These are phyloP conservation scores for Aspergillus unguis DNA, from an alignment of 2,329 filamentous ascomycete species.

Conservation along the genomic window DNA sequence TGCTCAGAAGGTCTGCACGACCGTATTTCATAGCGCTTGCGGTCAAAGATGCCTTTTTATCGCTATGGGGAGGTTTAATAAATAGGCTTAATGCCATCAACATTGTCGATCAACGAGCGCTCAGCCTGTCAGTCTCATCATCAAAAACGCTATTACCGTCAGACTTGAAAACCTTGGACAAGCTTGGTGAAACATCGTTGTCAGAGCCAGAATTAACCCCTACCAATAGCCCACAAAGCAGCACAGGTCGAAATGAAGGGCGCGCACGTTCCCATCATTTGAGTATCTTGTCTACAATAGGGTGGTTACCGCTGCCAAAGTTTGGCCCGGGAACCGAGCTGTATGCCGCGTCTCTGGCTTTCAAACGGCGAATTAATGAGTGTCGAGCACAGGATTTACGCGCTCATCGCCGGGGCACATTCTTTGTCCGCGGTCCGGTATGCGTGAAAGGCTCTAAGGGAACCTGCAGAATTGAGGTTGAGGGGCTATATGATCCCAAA, in stretches of 20 bases:
- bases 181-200: constrained; percentile 18
- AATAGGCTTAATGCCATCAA: constrained; percentile 21
- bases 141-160: constrained; percentile 13
- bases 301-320: constrained; percentile 33
- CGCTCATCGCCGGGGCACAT: constrained; percentile 30
- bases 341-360: constrained; percentile 30
- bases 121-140: constrained; percentile 16
- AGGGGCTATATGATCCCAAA: constrained; percentile 35
- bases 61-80: constrained; percentile 29
- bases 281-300: constrained; percentile 29
- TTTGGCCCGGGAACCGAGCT: constrained; percentile 35
- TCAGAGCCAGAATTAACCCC: constrained; percentile 18
- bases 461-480: constrained; percentile 35
- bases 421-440: constrained; percentile 34
- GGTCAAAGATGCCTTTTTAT: constrained; percentile 31
- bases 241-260: constrained; percentile 16
- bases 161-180: constrained; percentile 15
- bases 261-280: constrained; percentile 23
- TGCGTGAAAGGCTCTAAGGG: constrained; percentile 33
- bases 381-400: constrained; percentile 19
- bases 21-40: constrained; percentile 33
- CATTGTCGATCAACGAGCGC: constrained; percentile 12
- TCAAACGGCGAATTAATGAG: constrained; percentile 29
- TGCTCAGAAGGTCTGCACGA: constrained; percentile 27
- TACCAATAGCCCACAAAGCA: constrained; percentile 15